Conservation (phyloP, 2,329 filamentous ascomycete genomes). For the Sporothrix brunneoviolacea region DNA sequence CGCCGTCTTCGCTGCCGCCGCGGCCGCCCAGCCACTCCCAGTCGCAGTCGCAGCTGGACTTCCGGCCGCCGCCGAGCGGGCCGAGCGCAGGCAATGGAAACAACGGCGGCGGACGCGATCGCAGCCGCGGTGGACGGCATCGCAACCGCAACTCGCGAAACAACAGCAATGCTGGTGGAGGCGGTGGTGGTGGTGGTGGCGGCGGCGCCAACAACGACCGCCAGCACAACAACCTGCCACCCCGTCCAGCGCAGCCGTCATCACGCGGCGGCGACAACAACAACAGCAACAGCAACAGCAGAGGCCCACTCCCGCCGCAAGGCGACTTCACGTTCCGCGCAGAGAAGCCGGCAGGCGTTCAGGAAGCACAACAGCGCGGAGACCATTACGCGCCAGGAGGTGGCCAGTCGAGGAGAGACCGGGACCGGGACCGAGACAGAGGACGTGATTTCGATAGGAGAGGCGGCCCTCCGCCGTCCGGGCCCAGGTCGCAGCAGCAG, state of each 20-base stretch:
- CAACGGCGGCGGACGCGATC: neutral
- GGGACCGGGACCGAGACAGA: neutral
- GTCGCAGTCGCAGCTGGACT: conserved; percentile 4
- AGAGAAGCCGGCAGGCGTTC: conserved; percentile 44
- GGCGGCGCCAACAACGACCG: neutral
- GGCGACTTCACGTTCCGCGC: conserved; percentile 52
- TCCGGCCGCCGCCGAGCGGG: conserved; percentile 1
- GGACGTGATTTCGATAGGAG: conserved; percentile 9
- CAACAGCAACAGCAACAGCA: no score
- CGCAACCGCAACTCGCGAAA: neutral
- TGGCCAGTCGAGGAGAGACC: conserved; percentile 24
- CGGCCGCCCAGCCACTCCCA: conserved; percentile 6
- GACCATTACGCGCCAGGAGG: conserved; percentile 32
- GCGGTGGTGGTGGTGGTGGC: neutral
- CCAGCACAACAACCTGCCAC: neutral
- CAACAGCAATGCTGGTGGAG: neutral
- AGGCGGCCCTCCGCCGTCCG: neutral
- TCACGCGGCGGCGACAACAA: neutral
- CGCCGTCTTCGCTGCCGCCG: conserved; percentile 2
- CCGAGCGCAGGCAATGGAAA: conserved; percentile 2
- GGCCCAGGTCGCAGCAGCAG: conserved; percentile 13
- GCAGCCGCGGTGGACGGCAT: neutral
- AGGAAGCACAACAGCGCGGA: conserved; percentile 43
- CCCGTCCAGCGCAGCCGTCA: neutral
- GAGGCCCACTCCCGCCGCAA: conserved; percentile 27